Evolutionary conservation across 2,329 filamentous ascomycete genomes (phyloP).

Genomic region (Catunica adiposa): DNA sequence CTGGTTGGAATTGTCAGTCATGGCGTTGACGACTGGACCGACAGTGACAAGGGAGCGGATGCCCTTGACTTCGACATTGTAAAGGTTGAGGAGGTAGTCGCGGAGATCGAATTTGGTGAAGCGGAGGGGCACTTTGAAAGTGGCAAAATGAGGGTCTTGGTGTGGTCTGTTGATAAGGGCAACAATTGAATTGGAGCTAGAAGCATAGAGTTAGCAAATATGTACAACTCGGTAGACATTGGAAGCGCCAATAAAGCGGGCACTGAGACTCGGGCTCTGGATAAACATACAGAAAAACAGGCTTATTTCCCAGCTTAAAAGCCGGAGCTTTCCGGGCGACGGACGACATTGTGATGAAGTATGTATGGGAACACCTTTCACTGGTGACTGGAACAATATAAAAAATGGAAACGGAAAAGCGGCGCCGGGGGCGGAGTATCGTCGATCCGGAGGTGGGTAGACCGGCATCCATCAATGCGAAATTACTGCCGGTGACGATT

Average conservation of each 20-base stretch:
- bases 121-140: conserved; percentile 75
- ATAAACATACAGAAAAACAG: conserved; percentile 34
- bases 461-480: neutral
- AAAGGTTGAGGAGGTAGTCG: conserved; percentile 82
- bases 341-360: conserved; percentile 23
- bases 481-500: conserved; percentile 3
- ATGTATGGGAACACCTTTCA: neutral
- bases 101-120: conserved; percentile 95
- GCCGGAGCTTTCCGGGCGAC: conserved; percentile 25
- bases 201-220: neutral
- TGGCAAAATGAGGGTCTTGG: conserved; percentile 64
- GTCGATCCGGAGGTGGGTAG: neutral
- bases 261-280: neutral
- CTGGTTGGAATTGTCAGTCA: conserved; percentile 23
- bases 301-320: conserved; percentile 35
- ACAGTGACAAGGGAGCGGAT: conserved; percentile 50
- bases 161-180: conserved; percentile 57
- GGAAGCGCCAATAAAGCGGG: neutral
- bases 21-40: conserved; percentile 30
- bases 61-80: conserved; percentile 54
- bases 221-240: neutral
- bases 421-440: neutral
- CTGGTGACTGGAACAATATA: neutral
- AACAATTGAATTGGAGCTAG: conserved; percentile 65
- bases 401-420: neutral